Percentiles rank a stretch among this genome's conserved stretches.
These are phyloP conservation scores for Fusarium metavorans DNA, from an alignment of 2,329 filamentous ascomycete genomes.

Conservation along the genomic window DNA sequence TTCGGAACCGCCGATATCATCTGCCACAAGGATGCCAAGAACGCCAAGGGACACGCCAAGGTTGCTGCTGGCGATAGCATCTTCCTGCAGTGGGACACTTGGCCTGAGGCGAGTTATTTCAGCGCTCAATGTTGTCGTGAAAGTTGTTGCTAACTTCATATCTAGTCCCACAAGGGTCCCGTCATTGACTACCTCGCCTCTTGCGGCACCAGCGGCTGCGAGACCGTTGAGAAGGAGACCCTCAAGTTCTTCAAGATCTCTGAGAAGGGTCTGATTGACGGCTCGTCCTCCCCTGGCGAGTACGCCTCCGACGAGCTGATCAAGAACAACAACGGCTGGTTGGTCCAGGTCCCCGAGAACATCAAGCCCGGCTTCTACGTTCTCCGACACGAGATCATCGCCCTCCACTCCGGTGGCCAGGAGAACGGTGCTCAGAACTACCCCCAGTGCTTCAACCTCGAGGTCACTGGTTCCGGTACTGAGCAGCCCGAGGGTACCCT, in stretches of 20 bases:
- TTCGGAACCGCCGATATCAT: constrained; percentile 58
- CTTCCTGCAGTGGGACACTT: constrained; percentile 57
- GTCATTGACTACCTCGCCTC: constrained; percentile 74
- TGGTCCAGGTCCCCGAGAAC: constrained; percentile 50
- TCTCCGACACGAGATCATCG: constrained; percentile 65
- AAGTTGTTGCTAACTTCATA: too few relatives aligned
- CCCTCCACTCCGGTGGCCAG: constrained; percentile 56
- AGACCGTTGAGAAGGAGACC: constrained; percentile 63
- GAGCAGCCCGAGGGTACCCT: constrained; percentile 50
- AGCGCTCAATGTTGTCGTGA: too few relatives aligned
- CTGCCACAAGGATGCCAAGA: constrained; percentile 58
- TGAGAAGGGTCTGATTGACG: constrained; percentile 62
- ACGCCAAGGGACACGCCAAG: constrained; percentile 53
- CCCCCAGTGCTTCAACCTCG: constrained; percentile 38
- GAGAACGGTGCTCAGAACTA: constrained; percentile 37
- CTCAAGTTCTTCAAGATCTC: constrained; percentile 76
- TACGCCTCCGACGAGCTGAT: constrained; percentile 58
- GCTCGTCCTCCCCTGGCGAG: constrained; percentile 55
- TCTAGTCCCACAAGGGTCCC: constrained; percentile 60
- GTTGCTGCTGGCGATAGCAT: constrained; percentile 56
- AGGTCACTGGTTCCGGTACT: constrained; percentile 57
- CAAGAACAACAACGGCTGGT: constrained; percentile 52
- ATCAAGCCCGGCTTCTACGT: constrained; percentile 59
- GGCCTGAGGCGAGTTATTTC: constrained; percentile 48
- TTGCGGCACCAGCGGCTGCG: constrained; percentile 66